phyloP scores from a whole-genome alignment of 2,329 filamentous ascomycete species.

The Xylaria sp. region DNA sequence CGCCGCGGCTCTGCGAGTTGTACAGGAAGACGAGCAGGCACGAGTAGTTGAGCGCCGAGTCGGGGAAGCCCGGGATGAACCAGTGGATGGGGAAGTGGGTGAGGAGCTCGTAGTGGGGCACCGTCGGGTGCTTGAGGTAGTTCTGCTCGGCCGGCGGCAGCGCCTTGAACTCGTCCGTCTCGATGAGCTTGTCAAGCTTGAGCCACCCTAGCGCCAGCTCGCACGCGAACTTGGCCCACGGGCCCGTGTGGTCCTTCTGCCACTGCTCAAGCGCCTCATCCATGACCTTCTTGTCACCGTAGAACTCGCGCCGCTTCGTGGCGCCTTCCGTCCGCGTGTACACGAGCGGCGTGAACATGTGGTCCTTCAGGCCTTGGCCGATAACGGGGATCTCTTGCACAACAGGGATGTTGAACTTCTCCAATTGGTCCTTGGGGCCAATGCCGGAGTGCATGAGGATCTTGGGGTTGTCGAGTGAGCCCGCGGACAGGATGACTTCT shows the following conservation, averaged over 20 bases:
- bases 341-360: conserved; percentile 43
- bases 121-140: conserved; percentile 50
- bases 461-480: conserved; percentile 45
- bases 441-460: conserved; percentile 52
- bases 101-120: conserved; percentile 61
- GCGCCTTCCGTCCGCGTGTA: conserved; percentile 45
- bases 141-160: conserved; percentile 48
- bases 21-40: conserved; percentile 51
- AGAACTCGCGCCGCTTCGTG: conserved; percentile 50
- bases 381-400: conserved; percentile 41
- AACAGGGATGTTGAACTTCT: conserved; percentile 39
- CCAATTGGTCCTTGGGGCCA: conserved; percentile 41
- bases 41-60: conserved; percentile 44
- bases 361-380: conserved; percentile 46
- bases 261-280: conserved; percentile 52
- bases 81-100: conserved; percentile 50
- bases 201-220: conserved; percentile 47
- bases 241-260: conserved; percentile 45
- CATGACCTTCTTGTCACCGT: conserved; percentile 45
- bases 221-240: conserved; percentile 45
- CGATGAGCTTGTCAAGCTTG: conserved; percentile 45
- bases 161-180: conserved; percentile 51
- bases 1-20: conserved; percentile 57
- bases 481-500: conserved; percentile 49
- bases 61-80: conserved; percentile 43